Conservation (phyloP, 164 flowering plant species). For the Euptelea pleiosperma region DNA sequence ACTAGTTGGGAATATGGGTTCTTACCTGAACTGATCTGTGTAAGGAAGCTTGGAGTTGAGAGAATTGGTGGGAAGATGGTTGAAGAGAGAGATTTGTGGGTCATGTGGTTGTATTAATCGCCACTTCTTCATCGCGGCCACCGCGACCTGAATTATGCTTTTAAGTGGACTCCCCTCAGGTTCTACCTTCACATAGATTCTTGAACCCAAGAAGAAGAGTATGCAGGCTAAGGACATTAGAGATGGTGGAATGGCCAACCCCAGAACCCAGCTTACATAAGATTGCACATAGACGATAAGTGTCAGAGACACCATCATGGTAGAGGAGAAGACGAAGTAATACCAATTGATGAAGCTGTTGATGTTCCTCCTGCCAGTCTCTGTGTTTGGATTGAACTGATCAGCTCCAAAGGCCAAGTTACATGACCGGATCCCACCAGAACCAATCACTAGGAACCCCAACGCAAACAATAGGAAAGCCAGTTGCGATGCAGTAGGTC, state of each 20-base stretch:
- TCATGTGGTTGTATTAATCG: slow-evolving; percentile 30
- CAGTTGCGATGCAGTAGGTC: slow-evolving; percentile 55
- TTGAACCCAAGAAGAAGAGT: slow-evolving; percentile 49
- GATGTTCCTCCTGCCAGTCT: slow-evolving; percentile 57
- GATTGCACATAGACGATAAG: slow-evolving; percentile 68
- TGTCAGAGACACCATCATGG: slow-evolving; percentile 59
- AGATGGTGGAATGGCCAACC: slow-evolving; percentile 50
- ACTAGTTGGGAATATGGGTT: neutral
- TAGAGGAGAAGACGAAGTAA: slow-evolving; percentile 68
- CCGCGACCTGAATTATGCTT: slow-evolving; percentile 46
- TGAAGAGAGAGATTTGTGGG: slow-evolving; percentile 36
- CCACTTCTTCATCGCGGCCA: slow-evolving; percentile 53
- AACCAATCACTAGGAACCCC: slow-evolving; percentile 48
- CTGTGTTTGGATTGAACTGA: slow-evolving; percentile 69
- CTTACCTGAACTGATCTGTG: slow-evolving; percentile 69
- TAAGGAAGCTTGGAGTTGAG: slow-evolving; percentile 49
- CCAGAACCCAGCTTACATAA: slow-evolving; percentile 64
- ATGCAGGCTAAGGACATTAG: slow-evolving; percentile 53
- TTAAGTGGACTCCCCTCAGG: slow-evolving; percentile 66
- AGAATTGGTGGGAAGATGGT: slow-evolving; percentile 32
- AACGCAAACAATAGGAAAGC: slow-evolving; percentile 47
- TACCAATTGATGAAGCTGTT: slow-evolving; percentile 90
- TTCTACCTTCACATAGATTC: slow-evolving; percentile 50
- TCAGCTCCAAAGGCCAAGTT: slow-evolving; percentile 88
- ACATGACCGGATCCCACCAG: slow-evolving; percentile 64